These are phyloP conservation scores for Puccinia sorghi DNA, from an alignment of 1,284 basidiomycete genomes.

Conservation along the genomic window DNA sequence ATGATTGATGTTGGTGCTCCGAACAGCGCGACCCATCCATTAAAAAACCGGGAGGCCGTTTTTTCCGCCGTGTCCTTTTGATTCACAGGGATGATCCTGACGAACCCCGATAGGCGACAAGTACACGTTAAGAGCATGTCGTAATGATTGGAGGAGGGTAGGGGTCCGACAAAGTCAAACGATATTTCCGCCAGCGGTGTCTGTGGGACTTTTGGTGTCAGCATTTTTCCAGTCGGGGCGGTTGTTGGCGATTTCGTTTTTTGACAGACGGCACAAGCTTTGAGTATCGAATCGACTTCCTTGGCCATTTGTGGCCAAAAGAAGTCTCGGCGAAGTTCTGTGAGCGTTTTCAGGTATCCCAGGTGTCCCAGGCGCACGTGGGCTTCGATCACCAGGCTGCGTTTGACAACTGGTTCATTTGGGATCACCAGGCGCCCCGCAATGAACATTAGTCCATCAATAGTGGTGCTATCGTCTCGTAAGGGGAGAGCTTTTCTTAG, in stretches of 20 bases:
- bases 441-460: constrained; percentile 57
- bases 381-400: constrained; percentile 55
- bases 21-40: not conserved
- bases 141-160: not conserved
- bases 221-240: constrained; percentile 18
- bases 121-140: too few relatives aligned
- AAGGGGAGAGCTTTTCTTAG: constrained; percentile 48
- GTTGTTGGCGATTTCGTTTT: constrained; percentile 48
- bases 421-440: constrained; percentile 58
- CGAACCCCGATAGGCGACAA: too few relatives aligned
- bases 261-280: constrained; percentile 50
- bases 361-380: constrained; percentile 60
- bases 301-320: constrained; percentile 55
- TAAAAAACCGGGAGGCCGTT: not conserved
- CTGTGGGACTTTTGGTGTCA: constrained; percentile 44
- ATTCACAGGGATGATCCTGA: too few relatives aligned
- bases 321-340: constrained; percentile 50
- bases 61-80: too few relatives aligned
- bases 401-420: constrained; percentile 47
- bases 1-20: constrained; percentile 54
- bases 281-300: not conserved
- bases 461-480: not conserved
- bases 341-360: constrained; percentile 59
- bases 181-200: constrained; percentile 42
- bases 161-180: not conserved